Evolutionary conservation across 2,329 filamentous ascomycete species (phyloP).

Genomic region (Taxawa tesnikishii): DNA sequence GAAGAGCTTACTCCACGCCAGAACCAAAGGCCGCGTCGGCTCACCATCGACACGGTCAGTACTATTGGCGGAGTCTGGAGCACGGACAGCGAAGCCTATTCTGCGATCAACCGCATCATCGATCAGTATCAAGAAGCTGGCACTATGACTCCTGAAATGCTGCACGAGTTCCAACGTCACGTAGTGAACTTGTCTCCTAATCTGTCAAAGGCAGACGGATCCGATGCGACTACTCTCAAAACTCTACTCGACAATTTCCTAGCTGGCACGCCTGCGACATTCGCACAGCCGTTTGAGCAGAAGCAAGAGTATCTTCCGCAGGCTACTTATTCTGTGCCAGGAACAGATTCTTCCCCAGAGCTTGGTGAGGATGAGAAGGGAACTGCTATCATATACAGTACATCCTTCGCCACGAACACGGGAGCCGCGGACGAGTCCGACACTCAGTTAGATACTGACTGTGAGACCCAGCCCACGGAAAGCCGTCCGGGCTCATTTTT

Average conservation of each 20-base stretch:
- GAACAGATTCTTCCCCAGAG: neutral
- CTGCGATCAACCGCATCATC: conserved; percentile 9
- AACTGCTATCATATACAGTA: conserved; percentile 25
- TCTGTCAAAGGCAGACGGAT: conserved; percentile 12
- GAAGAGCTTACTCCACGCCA: conserved; percentile 6
- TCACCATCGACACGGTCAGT: conserved; percentile 3
- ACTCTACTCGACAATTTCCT: conserved; percentile 20
- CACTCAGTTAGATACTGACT: neutral
- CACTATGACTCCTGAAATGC: conserved; percentile 17
- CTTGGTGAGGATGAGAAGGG: conserved; percentile 10
- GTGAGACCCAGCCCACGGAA: neutral
- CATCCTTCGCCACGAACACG: conserved; percentile 14
- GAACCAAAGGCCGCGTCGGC: conserved; percentile 1
- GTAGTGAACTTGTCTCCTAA: conserved; percentile 20
- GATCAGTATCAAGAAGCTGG: conserved; percentile 19
- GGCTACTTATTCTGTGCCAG: neutral
- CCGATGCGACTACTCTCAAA: conserved; percentile 21
- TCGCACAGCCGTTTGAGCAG: neutral
- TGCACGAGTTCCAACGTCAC: conserved; percentile 18
- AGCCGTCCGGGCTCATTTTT: neutral
- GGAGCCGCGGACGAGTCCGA: conserved; percentile 16
- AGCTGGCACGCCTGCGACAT: conserved; percentile 3
- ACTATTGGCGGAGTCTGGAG: conserved; percentile 4
- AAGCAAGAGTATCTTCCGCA: neutral
- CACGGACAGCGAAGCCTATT: conserved; percentile 2